Evolutionary conservation across 148 eudicot genomes (phyloP).

Genomic region (Amaranthus palmeri): DNA sequence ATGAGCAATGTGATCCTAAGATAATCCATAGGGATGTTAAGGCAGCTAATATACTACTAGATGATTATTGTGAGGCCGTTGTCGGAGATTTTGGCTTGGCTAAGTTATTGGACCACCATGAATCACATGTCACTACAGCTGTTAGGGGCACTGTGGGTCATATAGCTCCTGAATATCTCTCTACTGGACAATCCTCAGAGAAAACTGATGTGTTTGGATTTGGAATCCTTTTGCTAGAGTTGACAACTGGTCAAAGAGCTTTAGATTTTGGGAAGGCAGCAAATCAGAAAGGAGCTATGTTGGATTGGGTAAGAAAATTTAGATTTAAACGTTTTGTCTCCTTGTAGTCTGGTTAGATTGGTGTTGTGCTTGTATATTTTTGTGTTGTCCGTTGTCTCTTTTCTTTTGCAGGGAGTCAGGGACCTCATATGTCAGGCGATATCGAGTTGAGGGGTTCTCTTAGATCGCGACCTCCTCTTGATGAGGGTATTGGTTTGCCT

Average conservation of each 20-base stretch:
- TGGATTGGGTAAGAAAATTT: conserved; percentile 20
- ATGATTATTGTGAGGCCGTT: conserved; percentile 80
- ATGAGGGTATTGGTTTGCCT: too few relatives aligned
- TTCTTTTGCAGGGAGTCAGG: too few relatives aligned
- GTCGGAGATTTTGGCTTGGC: conserved; percentile 35
- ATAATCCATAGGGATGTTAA: conserved; percentile 96
- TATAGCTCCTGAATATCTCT: conserved; percentile 21
- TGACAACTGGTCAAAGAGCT: conserved; percentile 26
- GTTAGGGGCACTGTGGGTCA: conserved; percentile 25
- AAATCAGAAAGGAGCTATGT: conserved; percentile 26
- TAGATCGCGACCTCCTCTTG: too few relatives aligned
- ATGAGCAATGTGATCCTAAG: conserved; percentile 98
- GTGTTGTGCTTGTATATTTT: too few relatives aligned
- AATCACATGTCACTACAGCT: conserved; percentile 30
- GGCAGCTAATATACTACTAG: conserved; percentile 93
- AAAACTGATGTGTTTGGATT: conserved; percentile 30
- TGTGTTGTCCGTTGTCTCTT: too few relatives aligned
- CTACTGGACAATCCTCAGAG: conserved; percentile 29
- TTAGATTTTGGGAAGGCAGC: conserved; percentile 25
- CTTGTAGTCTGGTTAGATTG: too few relatives aligned
- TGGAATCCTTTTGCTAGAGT: conserved; percentile 23
- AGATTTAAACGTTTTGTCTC: too few relatives aligned
- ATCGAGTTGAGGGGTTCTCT: too few relatives aligned
- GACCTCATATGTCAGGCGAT: too few relatives aligned
- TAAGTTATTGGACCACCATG: conserved; percentile 21